Evolutionary conservation across 768 basidiomycete species (phyloP).

Genomic region (Hygrocybe punicea): DNA sequence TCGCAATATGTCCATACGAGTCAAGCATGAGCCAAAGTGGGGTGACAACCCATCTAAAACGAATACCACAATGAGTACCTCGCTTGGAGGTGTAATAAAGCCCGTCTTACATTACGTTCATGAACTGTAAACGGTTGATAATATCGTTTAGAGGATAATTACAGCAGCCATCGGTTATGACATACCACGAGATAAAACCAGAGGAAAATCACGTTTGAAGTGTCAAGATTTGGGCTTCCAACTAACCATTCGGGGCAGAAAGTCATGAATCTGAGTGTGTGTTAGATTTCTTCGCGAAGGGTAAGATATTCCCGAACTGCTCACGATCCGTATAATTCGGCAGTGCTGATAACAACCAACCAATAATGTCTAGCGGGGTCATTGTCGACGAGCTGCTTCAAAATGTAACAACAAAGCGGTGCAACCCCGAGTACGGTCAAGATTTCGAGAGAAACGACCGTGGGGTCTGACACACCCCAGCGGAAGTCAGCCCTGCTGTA

Average conservation of each 20-base stretch:
- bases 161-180: slow-evolving; percentile 13
- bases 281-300: not conserved
- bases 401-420: slow-evolving; percentile 69
- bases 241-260: slow-evolving; percentile 85
- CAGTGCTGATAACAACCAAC: slow-evolving; percentile 74
- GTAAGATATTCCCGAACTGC: slow-evolving; percentile 12
- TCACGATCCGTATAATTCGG: slow-evolving; percentile 75
- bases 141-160: not conserved
- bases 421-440: slow-evolving; percentile 79
- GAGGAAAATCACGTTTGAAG: slow-evolving; percentile 63
- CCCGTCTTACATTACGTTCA: slow-evolving; percentile 67
- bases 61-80: slow-evolving; percentile 1
- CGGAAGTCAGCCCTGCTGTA: slow-evolving; percentile 77
- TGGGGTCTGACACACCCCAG: slow-evolving; percentile 78
- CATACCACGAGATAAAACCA: slow-evolving; percentile 81
- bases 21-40: slow-evolving; percentile 75
- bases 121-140: slow-evolving; percentile 48
- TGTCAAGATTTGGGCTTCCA: slow-evolving; percentile 68
- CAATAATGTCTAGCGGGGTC: slow-evolving; percentile 74
- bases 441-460: slow-evolving; percentile 77
- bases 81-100: not conserved
- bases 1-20: slow-evolving; percentile 69
- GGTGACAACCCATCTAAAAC: slow-evolving; percentile 72
- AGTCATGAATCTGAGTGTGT: slow-evolving; percentile 69
- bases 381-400: slow-evolving; percentile 57